These are phyloP conservation scores for Leishmania major DNA, from an alignment of 208 protist species.

Conservation along the genomic window DNA sequence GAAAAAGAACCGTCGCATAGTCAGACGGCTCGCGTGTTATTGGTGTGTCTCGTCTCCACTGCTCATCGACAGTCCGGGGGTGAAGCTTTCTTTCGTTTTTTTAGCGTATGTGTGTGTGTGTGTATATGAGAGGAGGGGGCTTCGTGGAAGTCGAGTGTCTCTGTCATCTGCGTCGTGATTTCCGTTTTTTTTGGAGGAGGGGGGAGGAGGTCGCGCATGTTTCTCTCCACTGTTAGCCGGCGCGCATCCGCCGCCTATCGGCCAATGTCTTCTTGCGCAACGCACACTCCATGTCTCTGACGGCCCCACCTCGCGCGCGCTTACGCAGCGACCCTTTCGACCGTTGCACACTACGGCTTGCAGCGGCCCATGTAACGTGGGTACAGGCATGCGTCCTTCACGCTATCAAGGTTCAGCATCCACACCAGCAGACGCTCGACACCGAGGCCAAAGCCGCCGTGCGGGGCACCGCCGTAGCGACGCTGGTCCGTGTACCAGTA, in stretches of 20 bases:
- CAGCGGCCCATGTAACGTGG: conserved; percentile 96
- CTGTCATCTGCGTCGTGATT: not conserved
- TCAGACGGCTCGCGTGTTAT: not conserved
- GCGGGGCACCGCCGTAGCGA: conserved; percentile 96
- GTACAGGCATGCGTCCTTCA: conserved; percentile 97
- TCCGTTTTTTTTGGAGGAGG: too few relatives aligned
- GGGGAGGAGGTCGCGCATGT: not conserved
- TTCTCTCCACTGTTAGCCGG: not conserved
- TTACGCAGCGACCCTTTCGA: not conserved
- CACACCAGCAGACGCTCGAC: conserved; percentile 98
- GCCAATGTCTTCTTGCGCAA: not conserved
- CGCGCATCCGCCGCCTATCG: not conserved
- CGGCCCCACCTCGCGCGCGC: not conserved
- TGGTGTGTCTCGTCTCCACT: too few relatives aligned
- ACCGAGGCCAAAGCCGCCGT: conserved; percentile 99
- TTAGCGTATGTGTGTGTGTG: too few relatives aligned
- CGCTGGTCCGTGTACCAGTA: conserved; percentile 99
- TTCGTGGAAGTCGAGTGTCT: too few relatives aligned
- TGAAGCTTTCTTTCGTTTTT: too few relatives aligned
- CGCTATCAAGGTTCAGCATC: conserved; percentile 95
- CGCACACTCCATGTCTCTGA: not conserved
- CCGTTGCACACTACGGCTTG: conserved; percentile 84
- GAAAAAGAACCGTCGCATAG: not conserved
- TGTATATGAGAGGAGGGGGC: too few relatives aligned
- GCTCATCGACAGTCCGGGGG: too few relatives aligned